These are phyloP conservation scores for Taphrina wiesneri DNA, from an alignment of 1,139 yeast species.

Conservation along the genomic window DNA sequence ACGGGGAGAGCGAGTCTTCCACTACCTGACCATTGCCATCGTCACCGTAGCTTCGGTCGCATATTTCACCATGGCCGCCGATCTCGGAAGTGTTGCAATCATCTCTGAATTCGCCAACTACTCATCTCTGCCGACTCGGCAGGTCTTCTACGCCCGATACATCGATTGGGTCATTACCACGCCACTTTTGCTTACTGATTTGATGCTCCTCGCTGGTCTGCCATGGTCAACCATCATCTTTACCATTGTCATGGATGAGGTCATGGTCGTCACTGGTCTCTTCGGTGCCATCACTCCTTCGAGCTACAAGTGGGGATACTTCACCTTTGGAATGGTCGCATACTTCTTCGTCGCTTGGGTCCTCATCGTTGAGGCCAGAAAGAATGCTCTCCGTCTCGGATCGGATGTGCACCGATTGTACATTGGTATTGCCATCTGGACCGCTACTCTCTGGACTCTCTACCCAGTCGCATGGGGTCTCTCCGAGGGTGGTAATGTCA, in stretches of 20 bases:
- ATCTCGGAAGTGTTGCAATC: conserved; percentile 63
- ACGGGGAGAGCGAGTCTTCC: conserved; percentile 50
- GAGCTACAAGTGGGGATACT: conserved; percentile 69
- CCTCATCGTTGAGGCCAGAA: conserved; percentile 36
- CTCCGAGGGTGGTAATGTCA: conserved; percentile 61
- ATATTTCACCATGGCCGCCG: conserved; percentile 66
- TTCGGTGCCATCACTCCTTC: conserved; percentile 44
- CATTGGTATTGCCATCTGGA: conserved; percentile 43
- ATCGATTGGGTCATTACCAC: conserved; percentile 69
- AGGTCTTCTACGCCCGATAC: conserved; percentile 64
- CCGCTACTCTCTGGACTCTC: conserved; percentile 52
- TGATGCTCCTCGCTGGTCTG: conserved; percentile 44
- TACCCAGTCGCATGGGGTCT: conserved; percentile 61
- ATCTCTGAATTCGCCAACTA: conserved; percentile 60
- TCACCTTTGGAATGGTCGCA: conserved; percentile 47
- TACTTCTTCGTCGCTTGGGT: conserved; percentile 40
- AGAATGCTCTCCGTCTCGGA: conserved; percentile 38
- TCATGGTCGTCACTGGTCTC: conserved; percentile 45
- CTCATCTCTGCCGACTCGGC: conserved; percentile 49
- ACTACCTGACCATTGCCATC: conserved; percentile 54
- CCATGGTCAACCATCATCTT: conserved; percentile 30
- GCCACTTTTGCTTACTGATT: conserved; percentile 56
- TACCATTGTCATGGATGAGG: conserved; percentile 43
- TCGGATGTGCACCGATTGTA: conserved; percentile 37
- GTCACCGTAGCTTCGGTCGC: conserved; percentile 54